phyloP scores from a whole-genome alignment of 495 filamentous ascomycete genomes.

The Poronia punctata region DNA sequence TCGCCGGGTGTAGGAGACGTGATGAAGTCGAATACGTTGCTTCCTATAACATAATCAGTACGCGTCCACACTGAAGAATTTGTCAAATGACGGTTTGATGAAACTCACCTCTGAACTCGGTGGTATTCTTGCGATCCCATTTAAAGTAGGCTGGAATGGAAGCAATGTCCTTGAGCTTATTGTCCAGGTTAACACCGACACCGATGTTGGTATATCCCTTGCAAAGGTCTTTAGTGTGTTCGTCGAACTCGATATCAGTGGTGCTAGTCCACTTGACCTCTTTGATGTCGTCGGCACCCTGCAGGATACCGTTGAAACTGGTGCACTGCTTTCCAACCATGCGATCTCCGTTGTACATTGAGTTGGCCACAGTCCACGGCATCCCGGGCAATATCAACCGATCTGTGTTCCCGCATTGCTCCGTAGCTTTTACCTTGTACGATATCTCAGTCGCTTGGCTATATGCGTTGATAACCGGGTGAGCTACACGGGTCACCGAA shows the following conservation, averaged over 20 bases:
- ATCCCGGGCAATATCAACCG: constrained; percentile 25
- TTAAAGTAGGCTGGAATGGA: constrained; percentile 29
- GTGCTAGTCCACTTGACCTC: constrained; percentile 21
- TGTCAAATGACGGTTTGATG: no score
- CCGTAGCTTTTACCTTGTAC: constrained; percentile 2
- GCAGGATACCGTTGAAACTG: constrained; percentile 23
- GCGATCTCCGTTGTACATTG: constrained; percentile 28
- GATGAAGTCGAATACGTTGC: constrained; percentile 37
- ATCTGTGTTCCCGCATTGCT: constrained; percentile 26
- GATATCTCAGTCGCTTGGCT: background rate
- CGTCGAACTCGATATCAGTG: constrained; percentile 15
- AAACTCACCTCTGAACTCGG: constrained; percentile 30
- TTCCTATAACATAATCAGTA: constrained; percentile 12
- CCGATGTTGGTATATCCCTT: constrained; percentile 37
- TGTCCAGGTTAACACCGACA: constrained; percentile 30
- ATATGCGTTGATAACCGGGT: background rate
- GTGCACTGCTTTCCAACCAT: constrained; percentile 29
- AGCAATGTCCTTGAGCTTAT: constrained; percentile 25
- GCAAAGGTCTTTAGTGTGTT: constrained; percentile 25
- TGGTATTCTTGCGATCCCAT: constrained; percentile 29
- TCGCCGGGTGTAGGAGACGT: constrained; percentile 25
- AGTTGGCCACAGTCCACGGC: constrained; percentile 36
- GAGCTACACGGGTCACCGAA: background rate
- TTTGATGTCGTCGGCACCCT: constrained; percentile 14
- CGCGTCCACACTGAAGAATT: no score